Base-by-base conservation (phyloP, 1,139 yeast species). In the Petasospora rhodanensis region DNA sequence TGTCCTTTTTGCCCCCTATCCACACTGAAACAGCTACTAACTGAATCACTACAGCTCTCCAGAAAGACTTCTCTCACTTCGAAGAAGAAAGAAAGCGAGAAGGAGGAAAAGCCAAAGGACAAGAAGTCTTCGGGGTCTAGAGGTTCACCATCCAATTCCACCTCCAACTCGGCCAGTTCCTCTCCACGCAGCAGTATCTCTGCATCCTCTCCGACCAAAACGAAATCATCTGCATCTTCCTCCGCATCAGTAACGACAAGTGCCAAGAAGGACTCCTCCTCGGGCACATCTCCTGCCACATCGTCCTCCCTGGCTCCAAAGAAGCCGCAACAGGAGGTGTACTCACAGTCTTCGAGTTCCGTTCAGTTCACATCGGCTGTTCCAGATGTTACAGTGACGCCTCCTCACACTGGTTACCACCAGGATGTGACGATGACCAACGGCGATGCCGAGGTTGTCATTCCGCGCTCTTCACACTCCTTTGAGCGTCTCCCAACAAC, bases 401-500 rank as follows among this genome's bases (percentile, higher is more conserved):
- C 43, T 3, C 40, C 43, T 14, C 38, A 29, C 4, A 29, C 35
- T 12, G 31, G 38, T 9, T 52, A 49, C n/a, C 57, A 55, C 12
- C 43, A 54, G 10, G 48, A 44, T 20, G 39, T 35, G 13, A 25
- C 29, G 6, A 37, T 38, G 31, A 32, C 47, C 11, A 39, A 49
- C 9, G 49, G 34, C 9, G 49, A 45, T 19, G 40, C 27, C 18
- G 42, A 42, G 15, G 55, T 62, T 18, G 60, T 55, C 18, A 64
- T 65, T 24, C 70, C 70, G 19, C 56, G 68, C 33, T 56, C 64
- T 1, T 63, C 68, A 4, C 71, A 66, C 41, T 65, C 70, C 3
- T 66, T 64, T 44, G 72, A 67, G 37, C 56, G 61, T 42, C 45
- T 66, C 29, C 70, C 70, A 11, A 55, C 68, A 6, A 67, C 68